phyloP scores from a whole-genome alignment of 768 basidiomycete genomes.

The Mycena vitilis region DNA sequence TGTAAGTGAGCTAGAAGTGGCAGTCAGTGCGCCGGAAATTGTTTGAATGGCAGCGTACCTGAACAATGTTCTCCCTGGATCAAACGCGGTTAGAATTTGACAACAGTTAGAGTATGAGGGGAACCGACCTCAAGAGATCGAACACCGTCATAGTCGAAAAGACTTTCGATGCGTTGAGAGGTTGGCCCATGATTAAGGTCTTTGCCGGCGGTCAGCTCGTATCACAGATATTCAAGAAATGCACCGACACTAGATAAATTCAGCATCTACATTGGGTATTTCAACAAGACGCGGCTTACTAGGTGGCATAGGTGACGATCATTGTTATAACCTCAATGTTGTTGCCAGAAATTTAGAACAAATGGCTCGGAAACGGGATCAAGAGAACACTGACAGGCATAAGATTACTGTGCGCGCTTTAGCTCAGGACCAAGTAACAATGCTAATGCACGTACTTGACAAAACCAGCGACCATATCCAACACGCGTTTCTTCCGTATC shows the following conservation, averaged over 20 bases:
- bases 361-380: not conserved
- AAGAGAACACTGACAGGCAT: slow-evolving; percentile 30
- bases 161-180: slow-evolving; percentile 35
- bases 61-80: slow-evolving; percentile 5
- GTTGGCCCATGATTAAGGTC: slow-evolving; percentile 12
- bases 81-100: not conserved
- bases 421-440: slow-evolving; percentile 37
- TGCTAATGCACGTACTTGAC: slow-evolving; percentile 43
- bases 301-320: slow-evolving; percentile 58
- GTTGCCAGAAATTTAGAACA: slow-evolving; percentile 27
- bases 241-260: slow-evolving; percentile 35
- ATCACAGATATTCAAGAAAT: slow-evolving; percentile 35
- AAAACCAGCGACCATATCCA: slow-evolving; percentile 50
- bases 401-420: slow-evolving; percentile 43
- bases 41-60: not conserved
- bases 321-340: slow-evolving; percentile 48
- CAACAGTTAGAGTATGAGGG: not conserved
- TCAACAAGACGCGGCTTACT: slow-evolving; percentile 30
- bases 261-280: slow-evolving; percentile 37
- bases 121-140: slow-evolving; percentile 52
- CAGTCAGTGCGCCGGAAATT: not conserved
- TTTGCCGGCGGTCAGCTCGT: not conserved
- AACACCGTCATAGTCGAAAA: slow-evolving; percentile 57
- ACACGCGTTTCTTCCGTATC: slow-evolving; percentile 52
- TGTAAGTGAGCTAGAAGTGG: not conserved